Percentiles rank a stretch among this genome's conserved stretches.
Evolutionary conservation across 148 eudicot species (phyloP).

Genomic region (Agrostemma githago): DNA sequence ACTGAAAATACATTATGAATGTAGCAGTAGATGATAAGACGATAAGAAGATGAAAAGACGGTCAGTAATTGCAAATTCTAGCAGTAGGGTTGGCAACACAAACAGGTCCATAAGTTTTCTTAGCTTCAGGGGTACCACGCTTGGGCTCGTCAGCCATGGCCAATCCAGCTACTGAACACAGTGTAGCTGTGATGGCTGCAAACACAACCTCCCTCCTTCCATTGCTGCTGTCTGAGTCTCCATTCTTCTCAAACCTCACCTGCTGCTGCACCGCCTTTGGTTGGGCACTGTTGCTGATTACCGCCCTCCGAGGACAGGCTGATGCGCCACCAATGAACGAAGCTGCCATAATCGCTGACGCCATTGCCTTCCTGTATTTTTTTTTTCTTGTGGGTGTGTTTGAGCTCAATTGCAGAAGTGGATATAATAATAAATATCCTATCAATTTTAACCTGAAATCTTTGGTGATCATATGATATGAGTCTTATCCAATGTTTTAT

Average conservation of each 20-base stretch:
- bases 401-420: background rate
- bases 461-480: constrained; percentile 7
- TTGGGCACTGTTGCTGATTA: constrained; percentile 28
- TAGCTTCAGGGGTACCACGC: constrained; percentile 39
- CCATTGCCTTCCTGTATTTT: constrained; percentile 20
- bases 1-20: background rate
- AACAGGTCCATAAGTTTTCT: constrained; percentile 37
- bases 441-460: constrained; percentile 16
- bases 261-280: constrained; percentile 21
- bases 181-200: constrained; percentile 36
- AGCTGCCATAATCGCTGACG: constrained; percentile 39
- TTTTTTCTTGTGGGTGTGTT: background rate
- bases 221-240: constrained; percentile 18
- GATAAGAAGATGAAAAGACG: background rate
- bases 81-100: constrained; percentile 59
- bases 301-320: constrained; percentile 14
- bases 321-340: constrained; percentile 16
- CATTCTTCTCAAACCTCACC: constrained; percentile 23
- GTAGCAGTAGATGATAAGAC: background rate
- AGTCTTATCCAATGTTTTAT: constrained; percentile 24
- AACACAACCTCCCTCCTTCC: constrained; percentile 48
- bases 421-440: constrained; percentile 1
- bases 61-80: constrained; percentile 39
- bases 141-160: constrained; percentile 36
- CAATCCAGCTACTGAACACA: constrained; percentile 30